Conservation (phyloP, 2,329 filamentous ascomycete species). For the Beauveria sp. region DNA sequence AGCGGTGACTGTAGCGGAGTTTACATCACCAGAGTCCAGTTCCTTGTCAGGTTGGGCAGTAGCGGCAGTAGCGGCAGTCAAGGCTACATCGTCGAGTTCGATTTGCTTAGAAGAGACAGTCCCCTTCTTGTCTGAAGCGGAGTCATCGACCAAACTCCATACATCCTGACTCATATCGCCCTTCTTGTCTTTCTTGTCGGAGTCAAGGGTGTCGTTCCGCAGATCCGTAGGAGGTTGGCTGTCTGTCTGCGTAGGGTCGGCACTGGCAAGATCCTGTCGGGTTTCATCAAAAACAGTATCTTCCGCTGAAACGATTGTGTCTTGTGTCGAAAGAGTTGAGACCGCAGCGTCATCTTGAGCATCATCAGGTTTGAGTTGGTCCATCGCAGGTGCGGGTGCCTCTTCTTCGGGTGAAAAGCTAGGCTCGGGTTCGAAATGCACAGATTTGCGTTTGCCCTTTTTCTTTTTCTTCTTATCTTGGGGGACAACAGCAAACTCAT, state of each 20-base stretch:
- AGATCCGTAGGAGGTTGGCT: constrained; percentile 16
- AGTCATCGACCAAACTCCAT: constrained; percentile 11
- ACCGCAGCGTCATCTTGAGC: constrained; percentile 2
- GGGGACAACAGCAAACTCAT: not conserved
- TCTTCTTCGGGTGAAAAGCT: not conserved
- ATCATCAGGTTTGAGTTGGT: not conserved
- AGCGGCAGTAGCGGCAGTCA: not conserved
- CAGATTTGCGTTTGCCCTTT: constrained; percentile 17
- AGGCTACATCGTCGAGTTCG: not conserved
- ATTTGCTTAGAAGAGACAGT: not conserved
- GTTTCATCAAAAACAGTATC: constrained; percentile 19
- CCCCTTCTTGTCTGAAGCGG: not conserved
- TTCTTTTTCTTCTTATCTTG: constrained; percentile 15
- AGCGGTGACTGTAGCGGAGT: not conserved
- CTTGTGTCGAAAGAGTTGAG: constrained; percentile 15
- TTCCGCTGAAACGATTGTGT: constrained; percentile 26
- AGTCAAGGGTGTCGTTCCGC: constrained; percentile 13
- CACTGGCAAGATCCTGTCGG: constrained; percentile 16
- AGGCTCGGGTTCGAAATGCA: constrained; percentile 14
- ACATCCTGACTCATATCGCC: constrained; percentile 20
- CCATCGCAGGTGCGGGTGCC: not conserved
- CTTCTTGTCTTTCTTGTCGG: constrained; percentile 28
- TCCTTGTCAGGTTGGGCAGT: not conserved
- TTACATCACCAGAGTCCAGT: not conserved
- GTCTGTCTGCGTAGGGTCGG: constrained; percentile 19